Conservation (phyloP, 345 rosid species). For the Schrenkiella parvula region DNA sequence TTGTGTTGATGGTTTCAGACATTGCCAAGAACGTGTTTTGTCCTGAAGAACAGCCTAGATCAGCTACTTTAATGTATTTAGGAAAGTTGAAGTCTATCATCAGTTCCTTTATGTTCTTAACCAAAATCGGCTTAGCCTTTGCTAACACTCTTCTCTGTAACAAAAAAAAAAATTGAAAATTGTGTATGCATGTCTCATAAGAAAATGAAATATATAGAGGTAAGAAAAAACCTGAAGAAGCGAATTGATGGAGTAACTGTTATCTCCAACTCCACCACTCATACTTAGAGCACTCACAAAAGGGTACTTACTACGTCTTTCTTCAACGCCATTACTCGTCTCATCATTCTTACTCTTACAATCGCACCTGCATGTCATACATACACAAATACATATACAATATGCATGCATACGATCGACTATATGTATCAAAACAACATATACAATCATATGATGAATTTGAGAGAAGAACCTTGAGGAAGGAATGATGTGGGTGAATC, state of each 20-base stretch:
- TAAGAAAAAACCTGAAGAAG: slow-evolving; percentile 18
- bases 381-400: not conserved
- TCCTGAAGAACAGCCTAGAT: slow-evolving; percentile 54
- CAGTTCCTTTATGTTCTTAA: slow-evolving; percentile 19
- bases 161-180: not conserved
- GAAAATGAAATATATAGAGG: no score
- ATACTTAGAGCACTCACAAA: slow-evolving; percentile 14
- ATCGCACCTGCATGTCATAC: not conserved
- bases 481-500: not conserved
- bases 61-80: slow-evolving; percentile 29
- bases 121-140: not conserved
- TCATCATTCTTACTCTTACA: not conserved
- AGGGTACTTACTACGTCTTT: not conserved
- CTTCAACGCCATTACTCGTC: not conserved
- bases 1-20: slow-evolving; percentile 18
- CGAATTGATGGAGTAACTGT: slow-evolving; percentile 23
- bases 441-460: not conserved
- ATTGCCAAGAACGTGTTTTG: slow-evolving; percentile 36
- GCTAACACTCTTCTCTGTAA: slow-evolving; percentile 22
- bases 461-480: not conserved
- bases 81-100: slow-evolving; percentile 17
- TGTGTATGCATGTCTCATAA: not conserved
- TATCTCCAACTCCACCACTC: slow-evolving; percentile 26
- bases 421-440: not conserved
- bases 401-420: not conserved